phyloP scores from a whole-genome alignment of 1,284 basidiomycete genomes.

The Cryptococcus depauperatus region DNA sequence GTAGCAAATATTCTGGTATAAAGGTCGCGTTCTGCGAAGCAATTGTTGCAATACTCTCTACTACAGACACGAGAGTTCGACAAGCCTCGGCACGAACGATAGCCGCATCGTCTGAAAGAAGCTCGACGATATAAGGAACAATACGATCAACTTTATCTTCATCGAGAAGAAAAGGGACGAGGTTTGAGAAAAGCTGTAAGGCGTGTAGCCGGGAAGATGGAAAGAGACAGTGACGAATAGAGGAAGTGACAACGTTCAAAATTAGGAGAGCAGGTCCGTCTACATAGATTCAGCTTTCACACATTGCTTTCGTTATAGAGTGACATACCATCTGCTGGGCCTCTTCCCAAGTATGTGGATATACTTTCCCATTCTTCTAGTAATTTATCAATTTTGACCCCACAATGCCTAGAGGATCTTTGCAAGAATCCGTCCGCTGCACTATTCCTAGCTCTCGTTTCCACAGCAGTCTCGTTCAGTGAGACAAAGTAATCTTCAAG shows the following conservation, averaged over 20 bases:
- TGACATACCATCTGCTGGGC: conserved; percentile 25
- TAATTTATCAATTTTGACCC: conserved; percentile 36
- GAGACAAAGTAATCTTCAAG: conserved; percentile 81
- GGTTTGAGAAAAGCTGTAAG: conserved; percentile 77
- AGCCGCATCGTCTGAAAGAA: conserved; percentile 76
- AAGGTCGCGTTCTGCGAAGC: conserved; percentile 78
- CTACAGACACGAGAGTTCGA: conserved; percentile 70
- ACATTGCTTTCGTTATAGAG: neutral
- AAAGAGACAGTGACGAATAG: conserved; percentile 77
- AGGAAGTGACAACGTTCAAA: conserved; percentile 76
- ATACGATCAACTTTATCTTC: conserved; percentile 93
- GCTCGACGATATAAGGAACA: conserved; percentile 81
- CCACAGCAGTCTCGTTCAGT: conserved; percentile 54
- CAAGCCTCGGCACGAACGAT: conserved; percentile 71
- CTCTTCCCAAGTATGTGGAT: conserved; percentile 29
- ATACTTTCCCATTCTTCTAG: conserved; percentile 42
- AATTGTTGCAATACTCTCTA: conserved; percentile 76
- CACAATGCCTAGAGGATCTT: conserved; percentile 19
- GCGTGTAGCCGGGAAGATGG: conserved; percentile 80
- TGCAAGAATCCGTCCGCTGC: conserved; percentile 20
- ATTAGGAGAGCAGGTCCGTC: conserved; percentile 75
- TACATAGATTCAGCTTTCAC: conserved; percentile 23
- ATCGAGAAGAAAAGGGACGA: conserved; percentile 76
- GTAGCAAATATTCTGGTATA: conserved; percentile 91
- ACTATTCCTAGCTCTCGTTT: neutral